phyloP scores from a whole-genome alignment of 2,329 filamentous ascomycete genomes.

The Neopestalotiopsis sp. region DNA sequence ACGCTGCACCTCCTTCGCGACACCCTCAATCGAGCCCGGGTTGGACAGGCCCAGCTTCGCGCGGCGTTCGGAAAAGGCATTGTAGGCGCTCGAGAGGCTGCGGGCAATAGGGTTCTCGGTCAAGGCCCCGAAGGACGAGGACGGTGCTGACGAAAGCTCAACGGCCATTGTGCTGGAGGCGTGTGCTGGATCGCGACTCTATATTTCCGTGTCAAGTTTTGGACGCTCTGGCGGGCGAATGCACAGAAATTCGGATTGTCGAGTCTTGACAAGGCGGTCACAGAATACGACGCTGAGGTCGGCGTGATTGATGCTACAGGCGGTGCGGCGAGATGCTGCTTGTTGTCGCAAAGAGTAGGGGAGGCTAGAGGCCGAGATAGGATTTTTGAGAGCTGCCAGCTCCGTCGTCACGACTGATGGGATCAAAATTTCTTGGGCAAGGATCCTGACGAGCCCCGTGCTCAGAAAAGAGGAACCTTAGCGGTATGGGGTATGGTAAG shows the following conservation, averaged over 20 bases:
- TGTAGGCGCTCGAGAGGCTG: conserved; percentile 77
- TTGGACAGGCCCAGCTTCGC: conserved; percentile 88
- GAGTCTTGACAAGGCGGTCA: conserved; percentile 18
- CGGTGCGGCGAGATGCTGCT: conserved; percentile 9
- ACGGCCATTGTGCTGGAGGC: conserved; percentile 53
- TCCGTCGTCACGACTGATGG: conserved; percentile 20
- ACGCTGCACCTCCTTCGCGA: conserved; percentile 90
- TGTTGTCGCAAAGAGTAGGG: background rate
- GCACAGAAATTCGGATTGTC: conserved; percentile 27
- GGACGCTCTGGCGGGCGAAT: conserved; percentile 23
- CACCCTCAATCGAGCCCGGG: conserved; percentile 88
- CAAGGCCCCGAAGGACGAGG: conserved; percentile 67
- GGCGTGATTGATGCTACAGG: background rate
- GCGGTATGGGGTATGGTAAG: background rate
- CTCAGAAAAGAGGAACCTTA: conserved; percentile 10
- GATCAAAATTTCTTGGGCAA: conserved; percentile 24
- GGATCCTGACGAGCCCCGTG: conserved; percentile 17
- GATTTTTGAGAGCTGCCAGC: conserved; percentile 18
- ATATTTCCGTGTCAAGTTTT: background rate
- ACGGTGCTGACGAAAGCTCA: conserved; percentile 38
- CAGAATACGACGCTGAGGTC: conserved; percentile 3
- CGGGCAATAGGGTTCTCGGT: conserved; percentile 75
- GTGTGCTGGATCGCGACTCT: conserved; percentile 22
- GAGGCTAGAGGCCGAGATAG: conserved; percentile 5
- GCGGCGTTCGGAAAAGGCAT: conserved; percentile 82